Conservation (phyloP, 768 basidiomycete species). For the Hypholoma fasciculare region DNA sequence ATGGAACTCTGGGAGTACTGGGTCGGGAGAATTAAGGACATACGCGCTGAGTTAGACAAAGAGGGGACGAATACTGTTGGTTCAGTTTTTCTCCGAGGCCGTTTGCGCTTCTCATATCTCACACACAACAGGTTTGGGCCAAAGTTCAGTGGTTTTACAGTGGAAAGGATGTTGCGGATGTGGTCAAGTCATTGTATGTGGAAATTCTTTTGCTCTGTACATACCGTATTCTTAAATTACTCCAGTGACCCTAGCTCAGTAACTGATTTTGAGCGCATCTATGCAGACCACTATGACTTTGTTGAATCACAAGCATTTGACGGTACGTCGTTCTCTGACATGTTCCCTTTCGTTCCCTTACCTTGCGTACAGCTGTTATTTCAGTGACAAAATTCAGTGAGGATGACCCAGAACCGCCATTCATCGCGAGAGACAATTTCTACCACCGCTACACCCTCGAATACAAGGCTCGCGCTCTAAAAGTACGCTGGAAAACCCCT, state of each 20-base stretch:
- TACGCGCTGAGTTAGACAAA: constrained; percentile 31
- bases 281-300: constrained; percentile 49
- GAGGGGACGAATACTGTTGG: constrained; percentile 31
- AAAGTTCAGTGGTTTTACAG: constrained; percentile 58
- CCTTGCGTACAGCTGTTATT: constrained; percentile 29
- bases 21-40: constrained; percentile 50
- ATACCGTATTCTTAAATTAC: background rate
- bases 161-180: constrained; percentile 41
- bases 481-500: constrained; percentile 22
- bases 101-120: background rate
- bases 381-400: constrained; percentile 39
- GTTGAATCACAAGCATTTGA: constrained; percentile 46
- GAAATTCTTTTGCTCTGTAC: background rate
- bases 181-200: constrained; percentile 51
- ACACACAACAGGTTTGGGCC: constrained; percentile 46
- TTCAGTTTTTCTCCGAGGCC: background rate
- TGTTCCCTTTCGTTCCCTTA: background rate
- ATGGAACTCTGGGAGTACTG: constrained; percentile 44
- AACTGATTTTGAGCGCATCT: constrained; percentile 48
- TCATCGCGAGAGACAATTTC: constrained; percentile 43
- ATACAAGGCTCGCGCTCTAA: constrained; percentile 29
- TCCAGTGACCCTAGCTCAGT: constrained; percentile 40
- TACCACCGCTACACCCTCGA: constrained; percentile 48
- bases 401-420: constrained; percentile 31
- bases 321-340: constrained; percentile 30